These are phyloP conservation scores for Eutrema japonicum DNA, from an alignment of 345 rosid genomes.

Conservation along the genomic window DNA sequence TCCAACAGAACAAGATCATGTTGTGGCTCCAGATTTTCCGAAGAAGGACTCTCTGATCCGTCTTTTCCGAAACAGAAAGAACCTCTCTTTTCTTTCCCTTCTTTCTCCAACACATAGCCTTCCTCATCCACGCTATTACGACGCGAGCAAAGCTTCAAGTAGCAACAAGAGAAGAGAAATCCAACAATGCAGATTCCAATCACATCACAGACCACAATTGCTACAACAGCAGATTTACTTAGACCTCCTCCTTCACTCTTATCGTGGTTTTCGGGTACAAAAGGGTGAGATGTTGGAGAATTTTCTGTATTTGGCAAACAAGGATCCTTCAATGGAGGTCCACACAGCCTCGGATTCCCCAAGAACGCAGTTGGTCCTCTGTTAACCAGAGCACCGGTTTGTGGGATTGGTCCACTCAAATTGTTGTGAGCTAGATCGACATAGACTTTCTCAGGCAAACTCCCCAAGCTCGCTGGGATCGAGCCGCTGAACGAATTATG, in stretches of 20 bases:
- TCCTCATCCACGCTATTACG: constrained; percentile 53
- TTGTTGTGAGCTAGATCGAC: constrained; percentile 82
- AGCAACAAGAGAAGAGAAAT: constrained; percentile 80
- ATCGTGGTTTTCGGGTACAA: constrained; percentile 55
- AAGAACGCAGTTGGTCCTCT: constrained; percentile 92
- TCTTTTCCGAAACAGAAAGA: constrained; percentile 77
- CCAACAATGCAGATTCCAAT: constrained; percentile 92
- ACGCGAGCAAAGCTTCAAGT: constrained; percentile 56
- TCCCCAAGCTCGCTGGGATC: constrained; percentile 84
- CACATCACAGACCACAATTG: constrained; percentile 74
- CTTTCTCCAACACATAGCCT: constrained; percentile 65
- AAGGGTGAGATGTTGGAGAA: constrained; percentile 69
- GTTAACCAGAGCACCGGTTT: constrained; percentile 84
- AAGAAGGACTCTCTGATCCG: constrained; percentile 65
- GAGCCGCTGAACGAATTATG: constrained; percentile 75
- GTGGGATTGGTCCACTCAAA: constrained; percentile 91
- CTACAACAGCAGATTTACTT: constrained; percentile 61
- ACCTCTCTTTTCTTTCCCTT: constrained; percentile 57
- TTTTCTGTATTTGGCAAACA: constrained; percentile 54
- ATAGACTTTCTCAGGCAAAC: constrained; percentile 92
- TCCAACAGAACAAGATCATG: constrained; percentile 81
- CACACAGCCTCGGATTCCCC: constrained; percentile 87
- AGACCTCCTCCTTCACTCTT: constrained; percentile 51
- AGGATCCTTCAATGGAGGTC: constrained; percentile 83
- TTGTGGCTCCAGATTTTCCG: constrained; percentile 76